These are phyloP conservation scores for Castanopsis chinensis DNA, from an alignment of 306 rosid genomes.

Conservation along the genomic window DNA sequence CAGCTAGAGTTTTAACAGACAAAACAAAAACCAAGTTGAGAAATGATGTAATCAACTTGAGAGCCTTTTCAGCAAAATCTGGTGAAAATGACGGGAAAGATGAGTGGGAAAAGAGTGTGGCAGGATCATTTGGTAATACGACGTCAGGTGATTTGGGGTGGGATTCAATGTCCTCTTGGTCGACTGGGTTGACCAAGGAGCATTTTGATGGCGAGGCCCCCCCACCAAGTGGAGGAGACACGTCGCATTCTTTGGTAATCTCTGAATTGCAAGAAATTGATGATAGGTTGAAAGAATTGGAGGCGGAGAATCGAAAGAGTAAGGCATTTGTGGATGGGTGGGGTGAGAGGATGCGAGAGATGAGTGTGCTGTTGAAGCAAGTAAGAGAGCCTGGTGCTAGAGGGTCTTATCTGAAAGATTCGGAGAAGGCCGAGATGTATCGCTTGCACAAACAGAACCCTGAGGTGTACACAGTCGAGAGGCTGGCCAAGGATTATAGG, in stretches of 20 bases:
- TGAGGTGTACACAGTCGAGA: slow-evolving; percentile 71
- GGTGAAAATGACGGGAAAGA: slow-evolving; percentile 28
- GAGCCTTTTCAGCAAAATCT: slow-evolving; percentile 37
- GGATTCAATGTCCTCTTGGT: slow-evolving; percentile 62
- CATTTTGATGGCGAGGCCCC: slow-evolving; percentile 73
- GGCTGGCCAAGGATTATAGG: slow-evolving; percentile 80
- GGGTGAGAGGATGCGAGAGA: slow-evolving; percentile 53
- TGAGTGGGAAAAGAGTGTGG: slow-evolving; percentile 37
- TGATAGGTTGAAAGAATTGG: slow-evolving; percentile 49
- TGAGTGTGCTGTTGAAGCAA: slow-evolving; percentile 55
- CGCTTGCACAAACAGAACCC: slow-evolving; percentile 71
- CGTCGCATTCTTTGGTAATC: slow-evolving; percentile 18
- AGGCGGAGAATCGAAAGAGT: slow-evolving; percentile 46
- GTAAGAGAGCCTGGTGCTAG: slow-evolving; percentile 85
- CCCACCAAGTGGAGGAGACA: slow-evolving; percentile 9
- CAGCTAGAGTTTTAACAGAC: slow-evolving; percentile 28
- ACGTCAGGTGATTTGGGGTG: slow-evolving; percentile 31
- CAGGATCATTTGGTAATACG: slow-evolving; percentile 22
- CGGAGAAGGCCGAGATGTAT: slow-evolving; percentile 84
- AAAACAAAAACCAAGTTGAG: slow-evolving; percentile 15
- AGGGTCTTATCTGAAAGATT: slow-evolving; percentile 85
- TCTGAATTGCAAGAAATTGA: slow-evolving; percentile 56
- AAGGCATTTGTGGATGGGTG: slow-evolving; percentile 56
- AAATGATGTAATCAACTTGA: neutral
- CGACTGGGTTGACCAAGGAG: slow-evolving; percentile 62